Evolutionary conservation across 805 yeast species (phyloP), one percentile per base, ranked within the genome.

Genomic region (Ogataea parapolymorpha): DNA sequence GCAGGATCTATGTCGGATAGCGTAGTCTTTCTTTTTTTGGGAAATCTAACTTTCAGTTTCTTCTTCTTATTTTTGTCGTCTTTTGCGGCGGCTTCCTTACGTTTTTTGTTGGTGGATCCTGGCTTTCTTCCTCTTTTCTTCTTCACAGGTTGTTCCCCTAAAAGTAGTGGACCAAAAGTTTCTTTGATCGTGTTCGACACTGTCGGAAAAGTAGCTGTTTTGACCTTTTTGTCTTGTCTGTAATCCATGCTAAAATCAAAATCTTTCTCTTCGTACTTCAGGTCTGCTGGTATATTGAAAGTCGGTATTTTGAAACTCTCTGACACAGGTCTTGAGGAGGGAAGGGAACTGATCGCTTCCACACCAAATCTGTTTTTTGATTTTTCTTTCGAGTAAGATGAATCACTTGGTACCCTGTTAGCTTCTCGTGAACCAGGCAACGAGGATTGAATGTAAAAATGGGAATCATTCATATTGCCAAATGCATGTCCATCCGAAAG

Each of bases 71-170:
- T 22, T 31, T 47, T 44, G 23, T 44, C 49, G 15, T 48, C 49
- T 18, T 42, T 44, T 6, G 29, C 15, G 5, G 32, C 15, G 8
- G 23, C 18, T 5, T 48, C 49, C 35, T 48, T 48, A 16, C 49
- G 51, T 18, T 44, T 49, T 28, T 49, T 49, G 29, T 46, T 49
- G 7, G 49, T 49, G 8, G 53, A 49, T 11, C 53, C 53, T 4
- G 53, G 53, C 27, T 49, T 49, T 15, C 53, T 43, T 9, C 53
- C 53, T 11, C 53, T 29, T 30, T 49, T 49, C 28, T 48, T 48
- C 43, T 48, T 48, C 25, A 41, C 40, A 6, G 45, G 45, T 23
- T 32, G 38, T 14, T 32, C 40, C 8, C 15, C 30, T 10, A 31
- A 13, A 20, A 18, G 16, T 8, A 27, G 12, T 5, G 41, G 24